Base-by-base conservation (phyloP, 768 basidiomycete genomes). In the Tricholoma terreum region DNA sequence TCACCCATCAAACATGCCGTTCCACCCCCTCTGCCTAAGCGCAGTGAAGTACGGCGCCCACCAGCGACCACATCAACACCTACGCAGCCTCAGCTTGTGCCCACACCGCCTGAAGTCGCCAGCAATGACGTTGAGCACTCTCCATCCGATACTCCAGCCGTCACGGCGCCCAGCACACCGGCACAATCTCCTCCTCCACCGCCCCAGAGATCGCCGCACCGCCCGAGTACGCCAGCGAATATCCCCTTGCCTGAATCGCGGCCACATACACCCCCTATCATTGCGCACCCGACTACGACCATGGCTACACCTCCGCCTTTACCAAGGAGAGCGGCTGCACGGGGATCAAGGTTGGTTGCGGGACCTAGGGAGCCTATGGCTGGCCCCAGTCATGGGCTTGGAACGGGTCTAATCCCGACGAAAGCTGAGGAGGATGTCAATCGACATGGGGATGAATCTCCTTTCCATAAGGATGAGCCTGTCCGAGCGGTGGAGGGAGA, bases 281-380 rank as follows among this genome's bases (percentile, higher is more conserved):
- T 45, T 10, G 36, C 43, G 2, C 61, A 53, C 3, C 48, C 51
- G 3, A 72, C 74, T 14, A 58, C 63, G 19, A 61, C 58, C 15
- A 59, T 30, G 6, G 54, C 61, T 17, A 64, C 70, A 3, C 78
- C 80, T 6, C 87, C 88, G 0, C 88, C 87, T 2, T 68, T 90
- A 21, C 88, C 88, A 0, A 77, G 85, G 40, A 75, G 88, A 45
- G 88, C 88, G 0, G 80, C 85, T 49, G 83, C 80, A 1, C 77
- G 88, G 19, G 73, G 71, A 6, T 64, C 78, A 11, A 72, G 77
- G n/a, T 31, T 49, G 30, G 30, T 30, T 10, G 60, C 63, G 24
- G 64, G 69, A 38, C 67, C 74, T 40, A 63, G 56, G 9, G 72
- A 74, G n/a, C 58, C 62, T 9, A 49, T 33, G 1, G 17, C 22